These are phyloP conservation scores for Rhododendron simsii DNA, from an alignment of 148 eudicot genomes.

Conservation along the genomic window DNA sequence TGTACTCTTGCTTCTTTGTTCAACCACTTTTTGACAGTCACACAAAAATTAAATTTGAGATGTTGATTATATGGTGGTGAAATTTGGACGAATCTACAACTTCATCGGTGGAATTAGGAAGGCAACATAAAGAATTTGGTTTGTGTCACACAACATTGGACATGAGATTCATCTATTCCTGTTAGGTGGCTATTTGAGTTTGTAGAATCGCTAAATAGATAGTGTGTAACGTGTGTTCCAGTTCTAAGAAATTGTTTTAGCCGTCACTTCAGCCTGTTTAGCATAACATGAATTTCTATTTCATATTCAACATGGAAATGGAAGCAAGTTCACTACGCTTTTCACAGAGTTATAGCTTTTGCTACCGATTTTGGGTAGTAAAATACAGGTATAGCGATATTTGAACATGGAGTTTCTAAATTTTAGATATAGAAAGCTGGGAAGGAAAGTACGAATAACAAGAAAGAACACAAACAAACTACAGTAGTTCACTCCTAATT, in stretches of 20 bases:
- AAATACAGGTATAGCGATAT: background rate
- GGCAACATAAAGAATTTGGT: background rate
- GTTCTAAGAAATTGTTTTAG: background rate
- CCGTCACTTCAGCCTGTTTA: background rate
- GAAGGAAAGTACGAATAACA: too few relatives aligned
- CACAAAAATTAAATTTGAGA: background rate
- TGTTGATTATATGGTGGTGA: background rate
- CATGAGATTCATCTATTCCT: background rate
- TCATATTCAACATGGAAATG: background rate
- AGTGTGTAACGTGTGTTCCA: background rate
- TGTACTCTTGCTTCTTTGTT: background rate
- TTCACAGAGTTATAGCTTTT: background rate
- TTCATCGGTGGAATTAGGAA: background rate
- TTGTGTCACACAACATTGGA: background rate
- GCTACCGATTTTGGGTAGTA: too few relatives aligned
- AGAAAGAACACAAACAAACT: background rate
- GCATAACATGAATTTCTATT: background rate
- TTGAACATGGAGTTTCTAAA: background rate
- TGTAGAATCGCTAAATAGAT: background rate
- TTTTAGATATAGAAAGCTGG: too few relatives aligned
- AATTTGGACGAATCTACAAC: background rate
- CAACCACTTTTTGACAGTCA: background rate
- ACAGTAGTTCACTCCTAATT: background rate
- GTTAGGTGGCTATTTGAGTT: background rate
- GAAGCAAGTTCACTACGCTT: background rate